Percentiles rank a stretch among this genome's conserved stretches.
Evolutionary conservation across 208 protist genomes (phyloP).

Genomic region (Leptomonas pyrrhocoris): DNA sequence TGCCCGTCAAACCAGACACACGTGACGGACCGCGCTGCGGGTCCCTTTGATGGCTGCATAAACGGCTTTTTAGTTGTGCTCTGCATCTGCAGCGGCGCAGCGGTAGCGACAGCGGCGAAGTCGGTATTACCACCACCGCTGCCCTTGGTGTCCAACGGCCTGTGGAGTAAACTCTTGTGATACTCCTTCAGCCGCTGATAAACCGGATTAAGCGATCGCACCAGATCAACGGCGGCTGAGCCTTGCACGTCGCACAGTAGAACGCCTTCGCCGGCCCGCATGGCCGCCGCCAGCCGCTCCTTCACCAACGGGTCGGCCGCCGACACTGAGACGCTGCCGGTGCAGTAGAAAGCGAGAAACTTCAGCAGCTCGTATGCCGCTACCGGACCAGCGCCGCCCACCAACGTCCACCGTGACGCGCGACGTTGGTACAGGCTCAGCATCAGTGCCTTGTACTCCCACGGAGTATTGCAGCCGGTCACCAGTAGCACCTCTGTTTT

Average conservation of each 20-base stretch:
- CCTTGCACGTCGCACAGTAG: conserved; percentile 69
- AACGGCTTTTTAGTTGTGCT: background rate
- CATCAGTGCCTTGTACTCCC: conserved; percentile 31
- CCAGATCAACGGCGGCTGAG: conserved; percentile 29
- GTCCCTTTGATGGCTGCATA: background rate
- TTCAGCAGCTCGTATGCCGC: conserved; percentile 55
- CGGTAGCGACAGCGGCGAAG: background rate
- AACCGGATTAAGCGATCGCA: conserved; percentile 29
- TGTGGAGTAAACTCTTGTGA: background rate
- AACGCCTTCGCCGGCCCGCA: conserved; percentile 63
- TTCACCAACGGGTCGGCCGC: conserved; percentile 37
- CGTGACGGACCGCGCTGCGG: conserved; percentile 10
- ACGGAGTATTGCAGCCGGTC: conserved; percentile 20
- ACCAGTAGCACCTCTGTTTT: conserved; percentile 48
- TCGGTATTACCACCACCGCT: background rate
- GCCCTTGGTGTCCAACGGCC: background rate
- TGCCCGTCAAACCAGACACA: conserved; percentile 38
- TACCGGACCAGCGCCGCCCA: conserved; percentile 54
- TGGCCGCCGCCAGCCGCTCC: conserved; percentile 54
- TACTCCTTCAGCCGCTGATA: conserved; percentile 30
- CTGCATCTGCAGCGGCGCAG: background rate
- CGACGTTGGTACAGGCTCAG: conserved; percentile 47
- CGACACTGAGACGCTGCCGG: conserved; percentile 60
- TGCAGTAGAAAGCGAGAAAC: conserved; percentile 51
- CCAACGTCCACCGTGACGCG: conserved; percentile 59